A percentile compares a stretch with the other conserved stretches of the same genome.
Evolutionary conservation across 192 early-diverging fungal species (phyloP).

Genomic region (Umbelopsis vinacea): DNA sequence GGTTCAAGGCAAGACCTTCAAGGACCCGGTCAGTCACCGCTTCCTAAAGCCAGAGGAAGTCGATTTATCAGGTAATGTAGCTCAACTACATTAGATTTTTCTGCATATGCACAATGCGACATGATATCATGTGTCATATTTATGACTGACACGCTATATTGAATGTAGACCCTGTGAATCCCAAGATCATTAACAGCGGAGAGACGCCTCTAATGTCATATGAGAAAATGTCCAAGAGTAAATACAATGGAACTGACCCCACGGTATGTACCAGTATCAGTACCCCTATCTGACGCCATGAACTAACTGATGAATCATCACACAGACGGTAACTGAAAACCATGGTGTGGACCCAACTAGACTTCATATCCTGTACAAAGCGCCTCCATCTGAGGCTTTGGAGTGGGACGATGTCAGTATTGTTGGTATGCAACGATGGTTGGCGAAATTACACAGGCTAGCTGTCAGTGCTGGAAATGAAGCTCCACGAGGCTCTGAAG

Average conservation of each 20-base stretch:
- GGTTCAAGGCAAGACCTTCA: constrained; percentile 89
- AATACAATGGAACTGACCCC: constrained; percentile 94
- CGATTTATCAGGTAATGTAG: constrained; percentile 49
- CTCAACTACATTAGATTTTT: too few relatives aligned
- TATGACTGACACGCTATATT: not conserved
- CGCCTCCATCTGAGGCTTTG: constrained; percentile 86
- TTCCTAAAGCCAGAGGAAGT: constrained; percentile 83
- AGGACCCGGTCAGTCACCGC: constrained; percentile 70
- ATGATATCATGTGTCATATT: too few relatives aligned
- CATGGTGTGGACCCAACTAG: constrained; percentile 87
- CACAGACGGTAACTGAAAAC: constrained; percentile 53
- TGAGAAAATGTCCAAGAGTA: constrained; percentile 98
- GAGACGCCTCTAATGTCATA: constrained; percentile 59
- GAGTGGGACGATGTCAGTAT: constrained; percentile 92
- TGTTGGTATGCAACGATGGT: constrained; percentile 91
- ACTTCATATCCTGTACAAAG: constrained; percentile 85
- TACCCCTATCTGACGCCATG: not conserved
- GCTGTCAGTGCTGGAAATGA: constrained; percentile 14
- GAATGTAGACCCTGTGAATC: constrained; percentile 40
- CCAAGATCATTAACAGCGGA: constrained; percentile 67
- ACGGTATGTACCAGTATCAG: constrained; percentile 43
- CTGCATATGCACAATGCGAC: too few relatives aligned
- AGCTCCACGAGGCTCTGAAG: not conserved
- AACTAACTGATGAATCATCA: not conserved
- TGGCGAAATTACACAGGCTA: constrained; percentile 56